These are phyloP conservation scores for Kwoniella bestiolae DNA, from an alignment of 768 basidiomycete genomes.

Conservation along the genomic window DNA sequence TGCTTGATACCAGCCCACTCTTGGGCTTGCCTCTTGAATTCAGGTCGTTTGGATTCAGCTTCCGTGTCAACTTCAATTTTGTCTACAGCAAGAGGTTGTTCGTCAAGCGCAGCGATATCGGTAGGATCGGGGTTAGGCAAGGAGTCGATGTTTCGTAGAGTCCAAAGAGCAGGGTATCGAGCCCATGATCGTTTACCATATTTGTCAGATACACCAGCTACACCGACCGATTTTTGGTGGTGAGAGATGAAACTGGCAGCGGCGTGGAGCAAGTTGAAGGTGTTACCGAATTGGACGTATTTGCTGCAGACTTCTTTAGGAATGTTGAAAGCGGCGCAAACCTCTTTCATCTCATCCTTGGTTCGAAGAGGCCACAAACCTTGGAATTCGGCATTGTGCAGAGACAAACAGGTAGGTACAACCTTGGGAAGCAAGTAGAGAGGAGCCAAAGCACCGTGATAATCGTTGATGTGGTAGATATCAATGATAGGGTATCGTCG, in stretches of 20 bases:
- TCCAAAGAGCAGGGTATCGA: conserved; percentile 94
- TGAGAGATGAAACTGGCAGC: conserved; percentile 88
- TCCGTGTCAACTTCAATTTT: conserved; percentile 76
- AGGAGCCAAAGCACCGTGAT: conserved; percentile 88
- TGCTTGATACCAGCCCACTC: conserved; percentile 95
- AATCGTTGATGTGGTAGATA: conserved; percentile 91
- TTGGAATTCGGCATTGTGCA: conserved; percentile 98
- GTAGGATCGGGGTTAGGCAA: conserved; percentile 89
- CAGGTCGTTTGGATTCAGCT: conserved; percentile 88
- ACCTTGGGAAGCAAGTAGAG: conserved; percentile 92
- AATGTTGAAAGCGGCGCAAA: conserved; percentile 96
- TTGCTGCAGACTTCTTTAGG: conserved; percentile 94
- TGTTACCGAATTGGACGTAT: conserved; percentile 97
- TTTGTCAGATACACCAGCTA: conserved; percentile 96
- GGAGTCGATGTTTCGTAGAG: conserved; percentile 91
- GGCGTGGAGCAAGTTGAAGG: conserved; percentile 92
- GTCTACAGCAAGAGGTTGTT: conserved; percentile 70
- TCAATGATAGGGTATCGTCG: conserved; percentile 84
- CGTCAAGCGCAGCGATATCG: conserved; percentile 87
- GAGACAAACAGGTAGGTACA: conserved; percentile 82
- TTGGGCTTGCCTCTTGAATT: conserved; percentile 86
- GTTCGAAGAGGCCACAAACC: conserved; percentile 93
- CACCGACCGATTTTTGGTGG: conserved; percentile 91
- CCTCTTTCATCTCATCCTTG: conserved; percentile 98
- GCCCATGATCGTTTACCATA: conserved; percentile 96